Evolutionary conservation across 2,329 filamentous ascomycete species (phyloP), one percentile per base, ranked within the genome.

Genomic region (Colletotrichum sojae): DNA sequence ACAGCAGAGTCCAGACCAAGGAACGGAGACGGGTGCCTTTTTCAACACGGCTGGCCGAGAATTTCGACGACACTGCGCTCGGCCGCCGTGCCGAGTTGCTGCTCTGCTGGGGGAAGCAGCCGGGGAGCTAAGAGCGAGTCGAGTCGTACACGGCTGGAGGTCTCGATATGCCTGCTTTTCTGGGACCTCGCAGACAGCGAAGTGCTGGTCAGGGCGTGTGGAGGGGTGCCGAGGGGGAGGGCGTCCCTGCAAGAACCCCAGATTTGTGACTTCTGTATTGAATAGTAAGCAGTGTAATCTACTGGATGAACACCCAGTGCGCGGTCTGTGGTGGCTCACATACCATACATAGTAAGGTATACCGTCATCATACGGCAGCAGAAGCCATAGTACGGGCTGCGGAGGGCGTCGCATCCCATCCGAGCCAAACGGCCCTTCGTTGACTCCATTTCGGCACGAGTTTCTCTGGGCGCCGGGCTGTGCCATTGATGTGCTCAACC

Each of bases 391-490:
- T 6, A n/a, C 15, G 40, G 9, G n/a, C 12, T 48, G 56, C 45
- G 45, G 56, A 49, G 39, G 43, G 56, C 56, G 43, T 49, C 43
- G 25, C 45, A 27, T 13, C 10, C 43, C 39, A 22, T 22, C 20
- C 46, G 20, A n/a, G 10, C 20, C 46, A 49, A 22, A 49, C 10
- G n/a, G 46, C 15, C 12, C 40, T 43, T 43, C 40, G 15, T 13
- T n/a, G 40, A 15, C 13, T n/a, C 40, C 6, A 15, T 43, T 15
- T 43, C 40, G 40, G 13, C 13, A 43, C 40, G 16, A 43, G 88
- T 90, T 74, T 90, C 90, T 70, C 79, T 78, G 46, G 76, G 75
- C 6, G 85, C 57, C 18, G 57, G 53, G 36, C 18, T 55, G 36
- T 18, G 53, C 9, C 39, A 55, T 31, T 18, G 36, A 43, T 55